Evolutionary conservation across 306 rosid genomes (phyloP), one percentile per base, ranked within the genome.

Genomic region (Morella rubra): DNA sequence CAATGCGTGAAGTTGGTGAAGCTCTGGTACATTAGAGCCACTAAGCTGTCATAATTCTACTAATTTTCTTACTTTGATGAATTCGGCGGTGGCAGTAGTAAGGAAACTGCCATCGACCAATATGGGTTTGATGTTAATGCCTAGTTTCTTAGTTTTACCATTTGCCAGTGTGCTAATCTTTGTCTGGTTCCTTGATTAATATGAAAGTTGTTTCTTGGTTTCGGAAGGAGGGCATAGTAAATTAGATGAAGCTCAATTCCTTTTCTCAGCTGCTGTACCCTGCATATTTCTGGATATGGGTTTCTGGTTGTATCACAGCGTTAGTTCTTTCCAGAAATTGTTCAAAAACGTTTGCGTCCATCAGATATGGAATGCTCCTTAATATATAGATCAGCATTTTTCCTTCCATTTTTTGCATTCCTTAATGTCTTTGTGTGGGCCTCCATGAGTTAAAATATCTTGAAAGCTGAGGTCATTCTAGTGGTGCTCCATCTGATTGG

Each of bases 1-100:
- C 97, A 81, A 83, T 78, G 82, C 81, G 76, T 60, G 78, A 77
- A 83, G 87, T 84, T 81, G 85, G 85, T 71, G 87, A 87, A 83
- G 84, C 87, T 80, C 69, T 78, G 82, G 85, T 82, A 85, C 80
- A 85, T 86, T 78, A 74, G 81, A 75, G 79, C 85, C 82, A 68
- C 80, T 76, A 68, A 77, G 87, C 92, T 53, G 81, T 61, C 73
- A 80, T 82, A 85, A 77, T 85, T 59, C 81, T 42, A 75, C 82
- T 80, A 75, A 78, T 79, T 83, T 77, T 71, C 73, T 82, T 50
- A 41, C 62, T 66, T 68, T 54, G 67, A 75, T 52, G 73, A 75
- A 76, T 81, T 59, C 77, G 84, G 78, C 74, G 83, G 88, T 80
- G 89, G 89, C 73, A 72, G 89, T 77, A 71, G 77, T 73, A 82